Percentiles rank a stretch among this genome's conserved stretches.
These are phyloP conservation scores for Arabis hirsuta DNA, from an alignment of 345 rosid species.

Conservation along the genomic window DNA sequence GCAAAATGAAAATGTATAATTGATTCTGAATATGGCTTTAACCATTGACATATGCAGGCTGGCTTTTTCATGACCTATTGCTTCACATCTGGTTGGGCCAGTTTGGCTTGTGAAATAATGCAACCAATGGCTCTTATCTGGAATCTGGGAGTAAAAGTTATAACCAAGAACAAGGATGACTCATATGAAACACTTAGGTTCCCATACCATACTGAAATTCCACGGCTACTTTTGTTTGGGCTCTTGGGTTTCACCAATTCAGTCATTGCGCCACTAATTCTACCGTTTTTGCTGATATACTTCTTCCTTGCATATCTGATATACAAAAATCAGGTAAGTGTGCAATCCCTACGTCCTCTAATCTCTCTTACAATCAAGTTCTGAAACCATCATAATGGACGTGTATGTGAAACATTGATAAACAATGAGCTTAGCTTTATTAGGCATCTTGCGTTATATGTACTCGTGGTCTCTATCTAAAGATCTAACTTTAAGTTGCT, in stretches of 20 bases:
- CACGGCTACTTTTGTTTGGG: conserved; percentile 78
- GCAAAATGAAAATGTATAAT: neutral
- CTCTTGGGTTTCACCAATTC: conserved; percentile 88
- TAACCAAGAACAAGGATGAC: conserved; percentile 54
- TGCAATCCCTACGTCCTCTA: neutral
- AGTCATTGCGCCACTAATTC: conserved; percentile 77
- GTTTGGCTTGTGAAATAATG: conserved; percentile 77
- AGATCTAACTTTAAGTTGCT: neutral
- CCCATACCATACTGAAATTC: conserved; percentile 88
- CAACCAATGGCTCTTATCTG: conserved; percentile 64
- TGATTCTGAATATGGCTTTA: conserved; percentile 29
- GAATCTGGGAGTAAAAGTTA: conserved; percentile 52
- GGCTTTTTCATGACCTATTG: conserved; percentile 90
- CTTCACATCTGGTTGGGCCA: conserved; percentile 88
- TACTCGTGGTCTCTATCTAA: neutral
- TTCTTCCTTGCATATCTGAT: conserved; percentile 71
- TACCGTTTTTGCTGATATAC: conserved; percentile 78
- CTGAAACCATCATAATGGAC: neutral
- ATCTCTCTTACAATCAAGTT: neutral
- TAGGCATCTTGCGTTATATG: neutral
- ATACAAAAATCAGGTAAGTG: conserved; percentile 79
- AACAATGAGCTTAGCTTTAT: neutral
- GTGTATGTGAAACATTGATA: neutral
- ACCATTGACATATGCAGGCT: conserved; percentile 61
- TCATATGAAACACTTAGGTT: conserved; percentile 52